Percentiles rank a stretch among this genome's conserved stretches.
phyloP scores from a whole-genome alignment of 208 protist species.

The Trypanosoma theileri region DNA sequence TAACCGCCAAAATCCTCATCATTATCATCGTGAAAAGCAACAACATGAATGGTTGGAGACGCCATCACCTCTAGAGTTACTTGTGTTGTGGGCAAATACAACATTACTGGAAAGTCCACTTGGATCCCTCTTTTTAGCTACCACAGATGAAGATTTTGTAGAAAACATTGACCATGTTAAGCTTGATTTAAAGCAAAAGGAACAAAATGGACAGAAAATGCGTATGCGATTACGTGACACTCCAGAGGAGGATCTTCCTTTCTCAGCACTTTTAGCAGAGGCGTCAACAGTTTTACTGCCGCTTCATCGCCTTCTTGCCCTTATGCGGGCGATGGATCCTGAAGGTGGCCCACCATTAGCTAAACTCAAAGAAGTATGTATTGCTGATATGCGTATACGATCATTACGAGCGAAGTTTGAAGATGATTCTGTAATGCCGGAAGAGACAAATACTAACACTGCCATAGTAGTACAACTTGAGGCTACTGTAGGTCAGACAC shows the following conservation, averaged over 20 bases:
- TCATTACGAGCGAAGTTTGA: constrained; percentile 16
- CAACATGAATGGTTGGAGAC: not conserved
- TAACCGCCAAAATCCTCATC: no score
- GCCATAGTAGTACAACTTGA: constrained; percentile 11
- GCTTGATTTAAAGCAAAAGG: not conserved
- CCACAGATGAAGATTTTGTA: constrained; percentile 17
- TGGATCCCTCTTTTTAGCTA: constrained; percentile 12
- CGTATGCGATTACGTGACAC: not conserved
- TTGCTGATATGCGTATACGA: constrained; percentile 3
- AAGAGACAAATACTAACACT: not conserved
- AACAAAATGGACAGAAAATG: not conserved
- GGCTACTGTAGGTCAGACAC: constrained; percentile 33
- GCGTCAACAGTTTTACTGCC: constrained; percentile 17
- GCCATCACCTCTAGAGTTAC: constrained; percentile 34
- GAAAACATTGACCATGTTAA: constrained; percentile 4
- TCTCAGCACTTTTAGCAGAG: constrained; percentile 18
- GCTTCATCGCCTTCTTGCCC: constrained; percentile 15
- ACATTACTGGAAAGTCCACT: constrained; percentile 21
- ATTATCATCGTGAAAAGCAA: no score
- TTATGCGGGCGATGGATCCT: constrained; percentile 22
- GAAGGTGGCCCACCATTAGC: constrained; percentile 15
- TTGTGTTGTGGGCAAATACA: constrained; percentile 33
- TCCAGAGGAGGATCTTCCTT: constrained; percentile 12
- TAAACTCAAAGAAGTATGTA: constrained; percentile 15
- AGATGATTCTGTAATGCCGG: not conserved